Evolutionary conservation across 1,284 basidiomycete genomes (phyloP), one percentile per base, ranked within the genome.

Genomic region (Somion occarium): DNA sequence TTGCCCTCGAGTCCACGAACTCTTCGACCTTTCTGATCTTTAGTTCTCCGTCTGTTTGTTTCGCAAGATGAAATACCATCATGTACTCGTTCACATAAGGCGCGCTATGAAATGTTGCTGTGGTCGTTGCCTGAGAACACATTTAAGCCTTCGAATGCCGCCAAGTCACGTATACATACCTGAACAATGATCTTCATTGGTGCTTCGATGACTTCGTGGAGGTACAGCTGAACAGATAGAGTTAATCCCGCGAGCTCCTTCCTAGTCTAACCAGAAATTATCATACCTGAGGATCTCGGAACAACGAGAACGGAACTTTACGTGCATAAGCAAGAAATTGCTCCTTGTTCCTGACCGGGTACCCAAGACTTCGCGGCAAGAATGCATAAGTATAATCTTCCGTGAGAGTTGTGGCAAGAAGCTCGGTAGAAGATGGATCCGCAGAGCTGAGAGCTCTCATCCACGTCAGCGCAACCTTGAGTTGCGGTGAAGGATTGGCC

Each of bases 1-100:
- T 43, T 18, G 24, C 38, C 39, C 39, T 42, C 19, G 48, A 42
- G 26, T 49, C 48, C 3, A 49, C 25, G 25, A 49, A 49, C 48
- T 49, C 48, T 39, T 49, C 24, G 9, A 27, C 37, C 9, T 19
- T n/a, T 4, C 13, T 23, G 5, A 49, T 9, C 41, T 49, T 49
- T 20, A 9, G 22, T 20, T 19, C 23, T 15, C 48, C 48, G 15
- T 49, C 48, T 25, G 47, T n/a, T 25, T 49, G 23, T 39, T 49
- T 26, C 5, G 26, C 26, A n/a, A 27, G 20, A 25, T 39, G 19
- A 19, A 43, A 42, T 12, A 44, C 27, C 22, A 43, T 18, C 15
- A 49, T 38, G 37, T 42, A 23, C 20, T 49, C 48, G 39, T 42
- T 49, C 15, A 15, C 25, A 39, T 49, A 49, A 3, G 38, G 46